Percentiles rank a stretch among this genome's conserved stretches.
Conservation (phyloP, 768 basidiomycete genomes). For the Termitomyces sp. region DNA sequence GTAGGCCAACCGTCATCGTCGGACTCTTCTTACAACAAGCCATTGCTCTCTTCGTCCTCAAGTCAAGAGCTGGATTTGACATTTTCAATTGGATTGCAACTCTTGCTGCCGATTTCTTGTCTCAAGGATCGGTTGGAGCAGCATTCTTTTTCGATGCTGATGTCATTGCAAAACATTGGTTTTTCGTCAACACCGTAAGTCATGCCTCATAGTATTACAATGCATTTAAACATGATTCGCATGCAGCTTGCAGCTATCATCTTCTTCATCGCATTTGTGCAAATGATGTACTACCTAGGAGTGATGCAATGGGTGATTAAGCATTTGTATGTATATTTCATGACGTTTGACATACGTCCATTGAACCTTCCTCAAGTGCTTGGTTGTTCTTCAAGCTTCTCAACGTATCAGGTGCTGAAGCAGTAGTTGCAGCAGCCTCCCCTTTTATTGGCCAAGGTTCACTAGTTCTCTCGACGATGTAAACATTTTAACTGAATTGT, state of each 20-base stretch:
- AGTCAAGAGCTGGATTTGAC: constrained; percentile 74
- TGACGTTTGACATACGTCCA: neutral
- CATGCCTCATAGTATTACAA: neutral
- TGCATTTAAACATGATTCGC: neutral
- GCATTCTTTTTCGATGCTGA: constrained; percentile 78
- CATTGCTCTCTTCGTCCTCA: constrained; percentile 87
- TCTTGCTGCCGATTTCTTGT: constrained; percentile 77
- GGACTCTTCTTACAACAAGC: constrained; percentile 83
- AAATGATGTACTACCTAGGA: constrained; percentile 87
- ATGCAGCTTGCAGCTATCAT: constrained; percentile 70
- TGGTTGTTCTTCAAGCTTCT: constrained; percentile 93
- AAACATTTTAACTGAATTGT: neutral
- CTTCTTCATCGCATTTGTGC: constrained; percentile 91
- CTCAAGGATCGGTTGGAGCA: constrained; percentile 63
- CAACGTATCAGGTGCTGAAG: constrained; percentile 92
- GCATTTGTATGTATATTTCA: constrained; percentile 51
- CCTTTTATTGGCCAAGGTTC: constrained; percentile 91
- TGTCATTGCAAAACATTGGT: constrained; percentile 67
- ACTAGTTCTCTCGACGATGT: neutral
- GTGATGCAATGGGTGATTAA: constrained; percentile 94
- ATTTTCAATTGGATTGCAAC: constrained; percentile 82
- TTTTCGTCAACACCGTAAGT: constrained; percentile 75
- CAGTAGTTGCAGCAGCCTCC: constrained; percentile 87
- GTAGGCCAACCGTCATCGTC: constrained; percentile 81
- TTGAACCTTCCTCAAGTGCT: constrained; percentile 41